phyloP scores from a whole-genome alignment of 2,329 filamentous ascomycete genomes.

The Onygena corvina region DNA sequence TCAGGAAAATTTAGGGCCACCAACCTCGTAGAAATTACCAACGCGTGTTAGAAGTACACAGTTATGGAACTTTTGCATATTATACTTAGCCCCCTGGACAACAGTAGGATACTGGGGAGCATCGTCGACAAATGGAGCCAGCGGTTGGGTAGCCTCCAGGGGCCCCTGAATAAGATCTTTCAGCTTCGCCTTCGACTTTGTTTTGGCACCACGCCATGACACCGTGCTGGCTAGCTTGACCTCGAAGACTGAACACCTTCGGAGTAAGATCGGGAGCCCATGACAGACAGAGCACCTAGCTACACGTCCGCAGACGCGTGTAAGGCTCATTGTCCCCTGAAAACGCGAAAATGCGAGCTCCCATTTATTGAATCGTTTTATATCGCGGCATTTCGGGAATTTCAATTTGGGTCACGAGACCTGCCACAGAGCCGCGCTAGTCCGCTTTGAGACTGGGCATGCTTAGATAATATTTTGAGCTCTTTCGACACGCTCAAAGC shows the following conservation, averaged over 20 bases:
- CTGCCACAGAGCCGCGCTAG: neutral
- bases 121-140: slow-evolving; percentile 35
- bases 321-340: neutral
- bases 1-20: neutral
- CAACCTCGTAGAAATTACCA: slow-evolving; percentile 81
- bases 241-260: neutral
- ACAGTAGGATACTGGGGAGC: slow-evolving; percentile 68
- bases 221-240: neutral
- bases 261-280: neutral
- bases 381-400: neutral
- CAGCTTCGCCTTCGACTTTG: slow-evolving; percentile 28
- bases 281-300: neutral
- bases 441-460: neutral
- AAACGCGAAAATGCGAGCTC: neutral
- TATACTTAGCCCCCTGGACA: slow-evolving; percentile 70
- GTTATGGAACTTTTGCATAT: slow-evolving; percentile 82
- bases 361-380: neutral
- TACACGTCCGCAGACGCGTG: neutral
- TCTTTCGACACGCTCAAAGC: neutral
- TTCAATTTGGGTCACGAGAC: neutral
- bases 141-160: slow-evolving; percentile 35
- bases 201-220: slow-evolving; percentile 26
- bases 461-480: neutral
- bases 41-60: slow-evolving; percentile 87
- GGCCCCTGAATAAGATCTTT: slow-evolving; percentile 47